These are phyloP conservation scores for Aspergillus olivimuriae DNA, from an alignment of 495 filamentous ascomycete species.

Conservation along the genomic window DNA sequence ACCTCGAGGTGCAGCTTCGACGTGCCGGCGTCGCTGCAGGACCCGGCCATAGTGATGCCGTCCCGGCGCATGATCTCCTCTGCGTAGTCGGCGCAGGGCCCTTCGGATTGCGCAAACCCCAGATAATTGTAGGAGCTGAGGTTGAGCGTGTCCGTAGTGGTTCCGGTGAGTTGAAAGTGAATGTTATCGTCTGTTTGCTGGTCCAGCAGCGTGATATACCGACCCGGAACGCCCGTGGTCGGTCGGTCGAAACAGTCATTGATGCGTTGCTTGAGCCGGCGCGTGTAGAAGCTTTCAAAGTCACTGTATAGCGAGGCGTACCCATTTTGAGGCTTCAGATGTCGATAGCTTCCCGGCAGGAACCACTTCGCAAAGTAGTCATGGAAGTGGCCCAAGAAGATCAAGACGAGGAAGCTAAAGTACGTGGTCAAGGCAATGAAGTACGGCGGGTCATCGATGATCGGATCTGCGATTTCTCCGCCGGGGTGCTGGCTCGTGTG, in stretches of 20 bases:
- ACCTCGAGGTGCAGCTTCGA: conserved; percentile 72
- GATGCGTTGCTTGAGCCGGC: conserved; percentile 79
- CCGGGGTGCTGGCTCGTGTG: conserved; percentile 70
- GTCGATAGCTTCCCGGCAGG: conserved; percentile 60
- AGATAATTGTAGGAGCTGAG: conserved; percentile 95
- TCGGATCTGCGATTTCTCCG: conserved; percentile 58
- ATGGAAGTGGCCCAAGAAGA: conserved; percentile 77
- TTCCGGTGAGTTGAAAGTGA: conserved; percentile 68
- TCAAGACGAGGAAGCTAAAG: conserved; percentile 82
- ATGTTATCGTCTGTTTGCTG: conserved; percentile 72
- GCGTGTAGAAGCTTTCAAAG: conserved; percentile 89
- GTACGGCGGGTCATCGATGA: conserved; percentile 84
- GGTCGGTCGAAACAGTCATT: conserved; percentile 86
- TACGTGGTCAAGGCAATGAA: conserved; percentile 88
- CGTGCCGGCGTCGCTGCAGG: conserved; percentile 67
- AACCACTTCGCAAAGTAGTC: conserved; percentile 89
- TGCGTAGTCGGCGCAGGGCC: conserved; percentile 80
- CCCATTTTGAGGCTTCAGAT: conserved; percentile 66
- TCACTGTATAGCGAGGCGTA: conserved; percentile 87
- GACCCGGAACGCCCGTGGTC: conserved; percentile 79
- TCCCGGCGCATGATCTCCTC: conserved; percentile 71
- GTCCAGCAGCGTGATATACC: conserved; percentile 78
- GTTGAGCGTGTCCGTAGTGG: conserved; percentile 78
- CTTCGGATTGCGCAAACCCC: conserved; percentile 87
- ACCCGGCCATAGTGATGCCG: conserved; percentile 63